Evolutionary conservation across 768 basidiomycete species (phyloP).

Genomic region (Leccinum longicurvipes): DNA sequence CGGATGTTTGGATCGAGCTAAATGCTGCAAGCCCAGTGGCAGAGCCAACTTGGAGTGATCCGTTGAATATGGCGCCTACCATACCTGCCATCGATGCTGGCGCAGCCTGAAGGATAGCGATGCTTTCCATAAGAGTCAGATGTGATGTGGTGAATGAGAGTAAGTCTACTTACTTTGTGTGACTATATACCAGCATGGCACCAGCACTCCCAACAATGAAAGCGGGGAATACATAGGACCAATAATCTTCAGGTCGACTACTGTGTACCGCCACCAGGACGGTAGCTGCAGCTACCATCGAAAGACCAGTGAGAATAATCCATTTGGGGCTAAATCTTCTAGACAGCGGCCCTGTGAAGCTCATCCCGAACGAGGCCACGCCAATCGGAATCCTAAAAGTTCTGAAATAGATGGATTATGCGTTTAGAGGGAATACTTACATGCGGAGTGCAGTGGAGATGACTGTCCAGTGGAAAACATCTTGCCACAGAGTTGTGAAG

Average conservation of each 20-base stretch:
- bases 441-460: slow-evolving; percentile 40
- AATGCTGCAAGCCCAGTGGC: slow-evolving; percentile 50
- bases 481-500: slow-evolving; percentile 40
- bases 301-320: slow-evolving; percentile 42
- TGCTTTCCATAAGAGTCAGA: slow-evolving; percentile 27
- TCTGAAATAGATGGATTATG: background rate
- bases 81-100: slow-evolving; percentile 50
- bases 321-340: slow-evolving; percentile 40
- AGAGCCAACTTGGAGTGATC: slow-evolving; percentile 49
- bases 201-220: slow-evolving; percentile 48
- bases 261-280: slow-evolving; percentile 42
- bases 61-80: slow-evolving; percentile 55
- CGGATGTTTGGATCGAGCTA: slow-evolving; percentile 45
- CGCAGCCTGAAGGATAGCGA: slow-evolving; percentile 48
- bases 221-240: slow-evolving; percentile 47
- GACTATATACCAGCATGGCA: slow-evolving; percentile 42
- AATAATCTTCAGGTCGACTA: slow-evolving; percentile 41
- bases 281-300: slow-evolving; percentile 37
- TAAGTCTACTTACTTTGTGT: slow-evolving; percentile 41
- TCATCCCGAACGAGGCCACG: slow-evolving; percentile 34
- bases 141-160: background rate
- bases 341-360: slow-evolving; percentile 39
- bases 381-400: slow-evolving; percentile 41
- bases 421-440: slow-evolving; percentile 21
- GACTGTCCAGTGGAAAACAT: slow-evolving; percentile 40